Conservation (phyloP, 768 basidiomycete species). For the Artomyces pyxidatus region DNA sequence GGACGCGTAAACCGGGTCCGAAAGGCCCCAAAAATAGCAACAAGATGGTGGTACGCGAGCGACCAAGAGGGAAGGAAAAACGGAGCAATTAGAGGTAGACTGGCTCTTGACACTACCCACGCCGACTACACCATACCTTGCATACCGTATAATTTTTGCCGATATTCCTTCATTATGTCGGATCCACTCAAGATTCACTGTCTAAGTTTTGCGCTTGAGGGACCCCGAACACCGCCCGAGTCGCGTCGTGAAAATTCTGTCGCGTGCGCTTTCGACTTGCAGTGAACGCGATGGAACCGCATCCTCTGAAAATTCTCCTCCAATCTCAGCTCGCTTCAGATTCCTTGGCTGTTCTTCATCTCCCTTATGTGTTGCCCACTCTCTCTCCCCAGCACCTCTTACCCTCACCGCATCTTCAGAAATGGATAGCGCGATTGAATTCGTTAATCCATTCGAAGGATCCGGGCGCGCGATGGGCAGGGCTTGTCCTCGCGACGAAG, state of each 20-base stretch:
- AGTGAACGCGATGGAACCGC: conserved; percentile 16
- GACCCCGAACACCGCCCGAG: not conserved
- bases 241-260: not conserved
- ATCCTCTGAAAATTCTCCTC: conserved; percentile 55
- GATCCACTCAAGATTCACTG: not conserved
- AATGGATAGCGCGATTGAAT: conserved; percentile 70
- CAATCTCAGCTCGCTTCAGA: conserved; percentile 72
- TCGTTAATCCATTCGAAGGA: conserved; percentile 74
- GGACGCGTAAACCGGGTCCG: conserved; percentile 88
- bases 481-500: conserved; percentile 64
- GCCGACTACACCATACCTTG: not conserved
- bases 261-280: not conserved
- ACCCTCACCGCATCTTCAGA: conserved; percentile 59
- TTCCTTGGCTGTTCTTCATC: conserved; percentile 44
- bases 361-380: conserved; percentile 51
- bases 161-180: not conserved
- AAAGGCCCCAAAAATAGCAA: conserved; percentile 87
- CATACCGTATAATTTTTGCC: not conserved
- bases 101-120: no score
- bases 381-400: conserved; percentile 44
- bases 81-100: conserved; percentile 18
- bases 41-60: conserved; percentile 81
- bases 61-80: conserved; percentile 66
- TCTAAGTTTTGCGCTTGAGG: not conserved
- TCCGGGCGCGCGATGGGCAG: conserved; percentile 72